Evolutionary conservation across 345 rosid species (phyloP), one percentile per base, ranked within the genome.

Genomic region (Citrus sinensis): DNA sequence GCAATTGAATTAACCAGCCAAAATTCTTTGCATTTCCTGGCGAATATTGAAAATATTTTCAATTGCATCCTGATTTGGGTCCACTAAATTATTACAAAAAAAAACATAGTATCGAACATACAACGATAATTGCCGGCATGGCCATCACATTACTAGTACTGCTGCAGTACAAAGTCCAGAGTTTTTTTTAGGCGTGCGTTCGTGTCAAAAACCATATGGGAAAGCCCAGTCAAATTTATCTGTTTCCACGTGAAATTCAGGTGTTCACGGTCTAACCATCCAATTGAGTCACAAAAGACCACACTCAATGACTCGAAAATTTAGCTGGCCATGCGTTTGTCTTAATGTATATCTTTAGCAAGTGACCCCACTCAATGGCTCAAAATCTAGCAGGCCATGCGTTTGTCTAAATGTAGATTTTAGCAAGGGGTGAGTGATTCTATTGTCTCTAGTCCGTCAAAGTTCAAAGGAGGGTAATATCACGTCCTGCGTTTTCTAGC

Each of bases 241-340:
- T 19, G 78, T 70, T 7, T 69, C 70, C 81, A 66, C 82, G 85
- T 79, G 88, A 84, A 70, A 51, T 75, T 83, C 87, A 82, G 87
- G 70, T 81, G 90, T 78, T 70, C 82, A 29, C 79, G 11, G 67
- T 80, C 84, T 58, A 79, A 61, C 56, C 63, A n/a, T 22, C 25
- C 59, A 42, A 16, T n/a, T 46, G 66, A 63, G 16, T 62, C 62
- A 32, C 32, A 6, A 46, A 46, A 46, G 51, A 30, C 65, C 76
- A 71, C 78, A 75, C 83, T 27, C 39, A 35, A 2, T 60, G 66
- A 65, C 86, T 78, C 79, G 37, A 67, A 66, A 77, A 22, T 55
- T 65, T 70, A 70, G 74, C 76, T 49, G 40, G 39, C 13, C 79
- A 80, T 76, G 82, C 81, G 79, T 75, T 82, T 78, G 87, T 80